Evolutionary conservation across 495 filamentous ascomycete species (phyloP).

Genomic region (Paragyromitra xinjiangensis): DNA sequence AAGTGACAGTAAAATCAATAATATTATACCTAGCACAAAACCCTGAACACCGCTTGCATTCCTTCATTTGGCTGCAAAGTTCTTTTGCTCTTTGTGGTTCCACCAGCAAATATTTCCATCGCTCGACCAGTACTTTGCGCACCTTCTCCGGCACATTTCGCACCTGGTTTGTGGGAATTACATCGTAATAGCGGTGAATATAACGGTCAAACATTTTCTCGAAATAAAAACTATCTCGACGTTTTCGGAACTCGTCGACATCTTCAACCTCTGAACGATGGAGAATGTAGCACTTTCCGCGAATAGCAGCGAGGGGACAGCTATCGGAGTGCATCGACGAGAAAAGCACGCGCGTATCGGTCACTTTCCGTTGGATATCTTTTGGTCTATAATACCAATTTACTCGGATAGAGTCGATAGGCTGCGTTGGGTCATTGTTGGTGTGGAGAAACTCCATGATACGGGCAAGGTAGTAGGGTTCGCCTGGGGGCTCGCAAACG

Average conservation of each 20-base stretch:
- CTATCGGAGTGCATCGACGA: slow-evolving; percentile 99
- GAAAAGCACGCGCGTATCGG: slow-evolving; percentile 87
- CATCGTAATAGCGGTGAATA: slow-evolving; percentile 96
- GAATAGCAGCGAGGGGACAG: slow-evolving; percentile 87
- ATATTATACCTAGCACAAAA: slow-evolving; percentile 86
- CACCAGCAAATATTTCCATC: slow-evolving; percentile 94
- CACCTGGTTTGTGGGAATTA: slow-evolving; percentile 88
- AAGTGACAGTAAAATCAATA: slow-evolving; percentile 2
- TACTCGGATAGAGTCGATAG: slow-evolving; percentile 86
- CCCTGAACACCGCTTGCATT: slow-evolving; percentile 86
- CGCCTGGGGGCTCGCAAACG: slow-evolving; percentile 95
- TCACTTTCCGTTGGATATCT: slow-evolving; percentile 90
- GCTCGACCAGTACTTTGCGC: slow-evolving; percentile 91
- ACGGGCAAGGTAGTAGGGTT: slow-evolving; percentile 95
- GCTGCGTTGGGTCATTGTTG: slow-evolving; percentile 73
- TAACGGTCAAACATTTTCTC: slow-evolving; percentile 98
- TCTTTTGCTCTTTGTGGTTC: slow-evolving; percentile 93
- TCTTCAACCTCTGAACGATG: slow-evolving; percentile 87
- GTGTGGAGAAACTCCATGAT: slow-evolving; percentile 97
- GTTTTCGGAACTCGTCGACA: slow-evolving; percentile 82
- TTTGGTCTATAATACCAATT: slow-evolving; percentile 99
- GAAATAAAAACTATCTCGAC: slow-evolving; percentile 90
- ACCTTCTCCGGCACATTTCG: slow-evolving; percentile 95
- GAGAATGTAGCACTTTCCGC: slow-evolving; percentile 87
- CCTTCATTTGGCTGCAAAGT: slow-evolving; percentile 93